Percentiles rank a stretch among this genome's conserved stretches.
These are phyloP conservation scores for Erodium texanum DNA, from an alignment of 441 rosid genomes.

Conservation along the genomic window DNA sequence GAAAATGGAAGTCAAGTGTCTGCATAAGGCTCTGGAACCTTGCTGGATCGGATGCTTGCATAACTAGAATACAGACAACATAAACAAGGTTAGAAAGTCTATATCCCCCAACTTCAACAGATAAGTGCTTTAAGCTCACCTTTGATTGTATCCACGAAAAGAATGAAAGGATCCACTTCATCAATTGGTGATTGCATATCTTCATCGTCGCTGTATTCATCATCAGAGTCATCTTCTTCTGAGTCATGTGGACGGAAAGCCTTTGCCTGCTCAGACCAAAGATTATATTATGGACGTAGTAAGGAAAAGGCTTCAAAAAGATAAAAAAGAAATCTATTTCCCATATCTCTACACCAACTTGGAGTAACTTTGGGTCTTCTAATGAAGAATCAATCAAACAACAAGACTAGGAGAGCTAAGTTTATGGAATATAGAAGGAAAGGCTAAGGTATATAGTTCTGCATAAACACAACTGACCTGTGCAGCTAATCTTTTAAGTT, in stretches of 20 bases:
- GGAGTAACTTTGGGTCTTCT: too few relatives aligned
- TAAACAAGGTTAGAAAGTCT: neutral
- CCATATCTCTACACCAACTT: too few relatives aligned
- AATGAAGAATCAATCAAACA: too few relatives aligned
- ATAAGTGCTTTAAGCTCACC: too few relatives aligned
- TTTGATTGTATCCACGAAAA: slow-evolving; percentile 79
- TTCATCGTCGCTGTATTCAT: slow-evolving; percentile 78
- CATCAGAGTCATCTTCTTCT: slow-evolving; percentile 68
- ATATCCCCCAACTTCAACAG: too few relatives aligned
- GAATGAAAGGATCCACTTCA: slow-evolving; percentile 85
- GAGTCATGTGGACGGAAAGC: slow-evolving; percentile 59
- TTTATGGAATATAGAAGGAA: too few relatives aligned
- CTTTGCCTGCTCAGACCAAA: slow-evolving; percentile 41
- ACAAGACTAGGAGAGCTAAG: too few relatives aligned
- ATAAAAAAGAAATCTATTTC: too few relatives aligned
- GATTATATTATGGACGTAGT: too few relatives aligned
- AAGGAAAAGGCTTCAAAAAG: too few relatives aligned
- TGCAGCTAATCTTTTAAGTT: slow-evolving; percentile 71
- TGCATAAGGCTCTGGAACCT: slow-evolving; percentile 77
- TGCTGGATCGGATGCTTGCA: slow-evolving; percentile 59
- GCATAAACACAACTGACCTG: slow-evolving; percentile 36
- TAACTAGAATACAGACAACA: slow-evolving; percentile 28
- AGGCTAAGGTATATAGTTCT: neutral
- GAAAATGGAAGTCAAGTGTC: slow-evolving; percentile 69
- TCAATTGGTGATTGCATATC: slow-evolving; percentile 92